Evolutionary conservation across 2,329 filamentous ascomycete species (phyloP), one percentile per base, ranked within the genome.

Genomic region (Xylariales sp.): DNA sequence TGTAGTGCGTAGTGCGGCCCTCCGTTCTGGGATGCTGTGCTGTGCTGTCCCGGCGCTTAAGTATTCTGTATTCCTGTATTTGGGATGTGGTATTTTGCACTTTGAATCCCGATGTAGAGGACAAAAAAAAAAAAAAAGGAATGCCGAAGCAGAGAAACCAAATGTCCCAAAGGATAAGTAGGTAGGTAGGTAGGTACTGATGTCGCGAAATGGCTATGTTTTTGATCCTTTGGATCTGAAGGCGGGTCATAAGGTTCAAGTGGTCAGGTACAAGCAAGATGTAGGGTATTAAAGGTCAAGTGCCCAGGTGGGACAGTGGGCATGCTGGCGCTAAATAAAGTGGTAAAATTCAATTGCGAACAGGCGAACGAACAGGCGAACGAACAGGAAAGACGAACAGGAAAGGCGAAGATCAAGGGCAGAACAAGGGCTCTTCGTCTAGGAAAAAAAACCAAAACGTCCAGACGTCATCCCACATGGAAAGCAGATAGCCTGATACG

Each of bases 381-480:
- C 23, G 23, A 23, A 23, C 23, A 2, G 23, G 23, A 23, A 23
- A 23, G 23, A 23, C 23, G 23, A 23, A 23, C 23, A 23, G 23
- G 23, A 23, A 23, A 23, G 23, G 23, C 23, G 23, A 23, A 23
- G 23, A 23, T 23, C 23, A 23, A 23, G 23, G 23, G 23, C 23
- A 23, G 23, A 23, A 23, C 23, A 1, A 23, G 23, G 23, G 23
- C 23, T 23, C 23, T 23, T 76, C 75, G 73, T 76, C 75, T 34
- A 8, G 32, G 32, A 8, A 8, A 41, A 41, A 41, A 4, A 41
- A 14, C 3, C 39, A 41, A 10, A 12, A 41, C 39, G 10, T 41
- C 5, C 39, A 41, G 39, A 41, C 39, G 39, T 41, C 39, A 77
- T 76, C 73, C 71, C 68, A 76, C 74, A 75, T 71, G 62, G 68